These are phyloP conservation scores for Lipomyces starkeyi DNA, from an alignment of 805 yeast genomes.

Conservation along the genomic window DNA sequence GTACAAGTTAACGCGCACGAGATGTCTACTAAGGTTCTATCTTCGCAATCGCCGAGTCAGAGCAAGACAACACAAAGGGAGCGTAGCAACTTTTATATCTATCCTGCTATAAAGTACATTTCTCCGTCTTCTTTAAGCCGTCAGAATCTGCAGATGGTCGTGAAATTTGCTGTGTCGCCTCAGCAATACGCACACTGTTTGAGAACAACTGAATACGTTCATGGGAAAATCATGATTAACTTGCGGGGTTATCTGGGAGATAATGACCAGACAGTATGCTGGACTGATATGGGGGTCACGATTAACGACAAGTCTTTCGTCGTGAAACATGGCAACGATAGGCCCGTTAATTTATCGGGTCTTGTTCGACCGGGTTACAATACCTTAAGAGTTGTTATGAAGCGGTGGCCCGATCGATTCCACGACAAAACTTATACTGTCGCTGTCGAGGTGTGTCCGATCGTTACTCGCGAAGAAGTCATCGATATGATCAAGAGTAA, in stretches of 20 bases:
- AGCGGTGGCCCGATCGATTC: not conserved
- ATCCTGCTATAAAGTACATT: not conserved
- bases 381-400: not conserved
- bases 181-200: not conserved
- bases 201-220: not conserved
- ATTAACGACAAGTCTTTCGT: not conserved
- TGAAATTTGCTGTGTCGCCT: not conserved
- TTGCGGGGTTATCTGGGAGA: slow-evolving; percentile 1
- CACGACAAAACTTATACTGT: not conserved
- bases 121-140: not conserved
- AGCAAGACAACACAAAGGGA: not conserved
- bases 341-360: not conserved
- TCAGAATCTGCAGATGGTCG: not conserved
- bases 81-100: not conserved
- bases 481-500: not conserved
- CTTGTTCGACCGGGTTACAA: slow-evolving; percentile 3
- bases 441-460: slow-evolving; percentile 1
- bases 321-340: not conserved
- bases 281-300: not conserved
- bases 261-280: not conserved
- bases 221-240: slow-evolving; percentile 6
- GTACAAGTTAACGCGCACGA: too few species aligned
- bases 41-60: not conserved
- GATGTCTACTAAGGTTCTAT: not conserved
- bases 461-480: not conserved